Conservation (phyloP, 306 rosid species). For the Prinsepia uniflora region DNA sequence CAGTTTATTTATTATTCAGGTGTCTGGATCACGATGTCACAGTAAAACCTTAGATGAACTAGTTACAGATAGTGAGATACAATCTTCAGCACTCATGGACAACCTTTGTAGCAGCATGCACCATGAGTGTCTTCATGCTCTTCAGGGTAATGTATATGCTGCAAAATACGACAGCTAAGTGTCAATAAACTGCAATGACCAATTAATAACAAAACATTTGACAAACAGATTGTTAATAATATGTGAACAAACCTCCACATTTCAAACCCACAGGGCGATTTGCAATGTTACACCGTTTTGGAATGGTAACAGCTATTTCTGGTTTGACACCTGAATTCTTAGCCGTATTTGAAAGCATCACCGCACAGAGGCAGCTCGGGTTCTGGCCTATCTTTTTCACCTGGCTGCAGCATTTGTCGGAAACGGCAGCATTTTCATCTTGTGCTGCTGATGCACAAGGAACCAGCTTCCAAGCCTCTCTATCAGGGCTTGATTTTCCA, state of each 20-base stretch:
- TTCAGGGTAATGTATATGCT: constrained; percentile 49
- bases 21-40: constrained; percentile 4
- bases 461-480: constrained; percentile 42
- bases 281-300: constrained; percentile 45
- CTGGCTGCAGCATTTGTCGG: constrained; percentile 43
- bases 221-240: neutral
- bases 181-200: neutral
- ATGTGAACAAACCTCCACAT: constrained; percentile 43
- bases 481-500: constrained; percentile 39
- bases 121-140: neutral
- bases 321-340: constrained; percentile 35
- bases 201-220: too few species aligned
- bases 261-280: constrained; percentile 46
- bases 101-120: neutral
- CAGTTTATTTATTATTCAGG: constrained; percentile 20
- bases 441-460: constrained; percentile 49
- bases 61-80: constrained; percentile 10
- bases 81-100: neutral
- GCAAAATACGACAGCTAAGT: constrained; percentile 10
- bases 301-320: constrained; percentile 47
- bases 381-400: constrained; percentile 39
- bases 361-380: constrained; percentile 48
- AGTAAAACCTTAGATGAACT: constrained; percentile 16
- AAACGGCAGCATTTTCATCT: constrained; percentile 29
- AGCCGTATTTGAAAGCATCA: constrained; percentile 45